Percentiles rank a stretch among this genome's conserved stretches.
Evolutionary conservation across 2,329 filamentous ascomycete species (phyloP).

Genomic region (Trichoderma atroviride): DNA sequence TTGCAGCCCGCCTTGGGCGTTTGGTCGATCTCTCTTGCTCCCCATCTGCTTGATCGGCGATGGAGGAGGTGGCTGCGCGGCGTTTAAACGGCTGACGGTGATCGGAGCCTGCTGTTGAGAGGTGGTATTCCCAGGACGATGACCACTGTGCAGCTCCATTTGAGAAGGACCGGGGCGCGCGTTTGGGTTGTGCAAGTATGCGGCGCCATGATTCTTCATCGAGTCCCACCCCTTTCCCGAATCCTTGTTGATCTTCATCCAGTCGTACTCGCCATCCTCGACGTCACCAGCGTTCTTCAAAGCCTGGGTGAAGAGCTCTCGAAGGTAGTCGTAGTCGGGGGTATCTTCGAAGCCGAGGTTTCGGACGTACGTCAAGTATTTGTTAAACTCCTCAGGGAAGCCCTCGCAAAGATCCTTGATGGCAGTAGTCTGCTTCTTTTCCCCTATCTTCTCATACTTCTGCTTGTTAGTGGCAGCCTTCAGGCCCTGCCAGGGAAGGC

Average conservation of each 20-base stretch:
- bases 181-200: slow-evolving; percentile 74
- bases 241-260: slow-evolving; percentile 93
- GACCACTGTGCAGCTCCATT: slow-evolving; percentile 78
- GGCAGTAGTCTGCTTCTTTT: slow-evolving; percentile 98
- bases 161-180: slow-evolving; percentile 78
- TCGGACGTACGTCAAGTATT: slow-evolving; percentile 95
- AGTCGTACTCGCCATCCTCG: slow-evolving; percentile 98
- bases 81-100: slow-evolving; percentile 88
- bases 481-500: slow-evolving; percentile 71
- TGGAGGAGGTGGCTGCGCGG: slow-evolving; percentile 85
- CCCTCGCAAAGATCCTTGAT: slow-evolving; percentile 97
- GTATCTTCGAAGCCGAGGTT: slow-evolving; percentile 98
- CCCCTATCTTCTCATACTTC: slow-evolving; percentile 99
- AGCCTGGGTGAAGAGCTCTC: slow-evolving; percentile 93
- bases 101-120: slow-evolving; percentile 66
- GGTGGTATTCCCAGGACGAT: slow-evolving; percentile 66
- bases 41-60: slow-evolving; percentile 81
- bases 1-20: slow-evolving; percentile 71
- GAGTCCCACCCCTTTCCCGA: slow-evolving; percentile 86
- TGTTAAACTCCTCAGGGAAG: slow-evolving; percentile 96
- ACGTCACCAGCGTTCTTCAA: slow-evolving; percentile 92
- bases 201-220: slow-evolving; percentile 65
- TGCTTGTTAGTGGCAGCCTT: slow-evolving; percentile 84
- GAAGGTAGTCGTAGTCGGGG: slow-evolving; percentile 96
- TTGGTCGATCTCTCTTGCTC: slow-evolving; percentile 76